Evolutionary conservation across 345 rosid species (phyloP).

Genomic region (Murraya paniculata): DNA sequence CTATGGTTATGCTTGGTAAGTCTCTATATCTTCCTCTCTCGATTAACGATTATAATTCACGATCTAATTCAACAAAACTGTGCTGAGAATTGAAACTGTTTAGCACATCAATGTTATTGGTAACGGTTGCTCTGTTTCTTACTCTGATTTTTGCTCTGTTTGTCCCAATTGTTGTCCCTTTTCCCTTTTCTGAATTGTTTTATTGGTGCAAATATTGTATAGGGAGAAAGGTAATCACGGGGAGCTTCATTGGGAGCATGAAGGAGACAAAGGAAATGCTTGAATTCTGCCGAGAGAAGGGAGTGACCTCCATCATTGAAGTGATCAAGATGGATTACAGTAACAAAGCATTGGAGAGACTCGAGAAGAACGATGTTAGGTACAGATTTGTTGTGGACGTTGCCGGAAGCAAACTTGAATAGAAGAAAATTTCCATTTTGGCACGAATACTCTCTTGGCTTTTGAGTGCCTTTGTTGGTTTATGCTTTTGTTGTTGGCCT

Average conservation of each 20-base stretch:
- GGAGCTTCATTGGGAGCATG: constrained; percentile 83
- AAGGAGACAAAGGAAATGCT: constrained; percentile 85
- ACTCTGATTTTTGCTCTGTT: neutral
- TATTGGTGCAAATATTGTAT: neutral
- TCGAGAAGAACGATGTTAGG: constrained; percentile 90
- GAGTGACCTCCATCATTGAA: constrained; percentile 66
- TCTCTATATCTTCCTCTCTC: neutral
- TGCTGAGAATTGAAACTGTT: neutral
- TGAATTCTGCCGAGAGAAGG: constrained; percentile 66
- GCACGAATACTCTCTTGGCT: neutral
- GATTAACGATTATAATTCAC: no score
- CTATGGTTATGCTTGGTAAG: constrained; percentile 86
- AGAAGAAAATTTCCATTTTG: neutral
- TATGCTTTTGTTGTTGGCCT: neutral
- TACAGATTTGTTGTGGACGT: constrained; percentile 89
- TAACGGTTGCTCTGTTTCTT: neutral
- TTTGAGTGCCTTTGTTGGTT: neutral
- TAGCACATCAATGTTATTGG: neutral
- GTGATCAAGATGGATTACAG: constrained; percentile 79
- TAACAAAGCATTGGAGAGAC: constrained; percentile 81
- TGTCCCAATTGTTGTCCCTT: neutral
- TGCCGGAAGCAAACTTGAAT: constrained; percentile 75
- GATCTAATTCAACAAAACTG: neutral
- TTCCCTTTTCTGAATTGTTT: neutral
- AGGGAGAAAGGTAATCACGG: constrained; percentile 79